Evolutionary conservation across 2,329 filamentous ascomycete species (phyloP), one percentile per base, ranked within the genome.

Genomic region (Penicillium sp.): DNA sequence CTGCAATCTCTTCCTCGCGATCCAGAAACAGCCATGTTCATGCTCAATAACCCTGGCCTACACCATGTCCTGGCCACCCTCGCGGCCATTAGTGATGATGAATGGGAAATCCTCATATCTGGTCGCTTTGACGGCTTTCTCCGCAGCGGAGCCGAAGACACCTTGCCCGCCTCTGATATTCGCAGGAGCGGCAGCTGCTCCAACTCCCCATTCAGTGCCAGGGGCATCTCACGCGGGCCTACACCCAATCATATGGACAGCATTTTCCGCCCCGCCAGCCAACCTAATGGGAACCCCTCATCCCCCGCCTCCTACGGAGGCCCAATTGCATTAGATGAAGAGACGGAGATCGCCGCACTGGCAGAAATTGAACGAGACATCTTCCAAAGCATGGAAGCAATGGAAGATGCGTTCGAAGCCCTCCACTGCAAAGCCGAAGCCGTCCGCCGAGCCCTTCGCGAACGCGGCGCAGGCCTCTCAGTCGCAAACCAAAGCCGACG

Each of bases 61-160:
- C 91, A 97, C 66, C 86, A 93, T 61, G 82, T 95, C 26, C 80
- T 97, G 3, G 84, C 88, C 32, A 95, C 91, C 0, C 77, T 96
- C 40, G 84, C 87, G 28, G 88, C 90, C 42, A 93, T 97, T 58
- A 93, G 86, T 63, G 80, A 84, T 38, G 86, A 87, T n/a, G 91
- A 97, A 68, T 97, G 91, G 91, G 91, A 96, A 52, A 95, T 97
- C 45, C 77, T 97, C 10, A 88, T 86, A 4, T 96, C 91, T 0
- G 91, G 91, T 23, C 86, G 91, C 23, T 97, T 97, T 60, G 90
- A 96, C 63, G 91, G 91, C 3, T 97, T 97, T 70, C 77, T 96
- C 16, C 95, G 91, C 82, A 95, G 89, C 36, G 91, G 91, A 18
- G 89, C 88, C 6, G 90, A 96, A 54, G 74, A 78, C 38, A 38